Base-by-base conservation (phyloP, 768 basidiomycete genomes). In the Tricholoma furcatifolium region DNA sequence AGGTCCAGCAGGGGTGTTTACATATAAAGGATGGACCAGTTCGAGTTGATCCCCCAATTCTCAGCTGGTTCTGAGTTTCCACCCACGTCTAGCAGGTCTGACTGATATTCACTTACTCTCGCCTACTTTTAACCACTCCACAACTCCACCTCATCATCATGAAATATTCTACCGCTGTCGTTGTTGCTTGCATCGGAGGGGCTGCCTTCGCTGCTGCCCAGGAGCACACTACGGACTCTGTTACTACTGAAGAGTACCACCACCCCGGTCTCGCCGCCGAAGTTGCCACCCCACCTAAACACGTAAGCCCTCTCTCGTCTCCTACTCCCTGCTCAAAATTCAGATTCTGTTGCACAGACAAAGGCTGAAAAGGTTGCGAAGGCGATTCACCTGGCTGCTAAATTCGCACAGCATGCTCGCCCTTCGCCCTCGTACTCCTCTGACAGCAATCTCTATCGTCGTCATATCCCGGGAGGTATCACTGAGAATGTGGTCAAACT, bases 51-150 rank as follows among this genome's bases (percentile, higher is more conserved):
- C 44, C 50, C 45, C 39, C 50, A 57, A 49, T 18, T 49, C 56
- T 60, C 59, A 57, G 59, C 59, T 44, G 59, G 56, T 54, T 46
- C 56, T 57, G 56, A 55, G 51, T 35, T 50, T 51, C 46, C 55
- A 41, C 35, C 40, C 43, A 51, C 44, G 21, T 46, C 46, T 43
- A 57, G 59, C 59, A 35, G 56, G 59, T 57, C 59, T 57, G 51
- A 45, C 56, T 43, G 40, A 18, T 50, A 47, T 32, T 31, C 43
- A 23, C 27, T 53, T 43, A 35, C 50, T 15, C 32, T 36, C 40
- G 21, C 42, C 47, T 9, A 42, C 12, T 38, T 46, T 38, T 27
- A 15, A 43, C 30, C 47, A 38, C 17, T 18, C 21, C 14, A 20
- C 39, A n/a, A 11, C 21, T 40, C 30, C 35, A 10, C 39, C 34